A percentile compares a stretch with the other conserved stretches of the same genome.
phyloP scores from a whole-genome alignment of 345 rosid genomes.

The Kandelia obovata region DNA sequence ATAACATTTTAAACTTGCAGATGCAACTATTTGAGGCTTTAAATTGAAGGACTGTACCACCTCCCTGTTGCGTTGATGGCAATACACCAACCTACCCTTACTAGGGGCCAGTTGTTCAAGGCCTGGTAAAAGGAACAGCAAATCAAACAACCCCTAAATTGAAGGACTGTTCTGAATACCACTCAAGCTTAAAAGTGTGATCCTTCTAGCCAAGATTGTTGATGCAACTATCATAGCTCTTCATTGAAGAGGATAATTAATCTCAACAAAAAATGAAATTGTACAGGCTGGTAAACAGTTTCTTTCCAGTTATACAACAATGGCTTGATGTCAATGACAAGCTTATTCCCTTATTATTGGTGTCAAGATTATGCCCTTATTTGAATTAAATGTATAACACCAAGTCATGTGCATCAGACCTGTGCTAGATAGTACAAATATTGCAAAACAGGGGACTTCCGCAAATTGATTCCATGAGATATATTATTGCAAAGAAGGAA shows the following conservation, averaged over 20 bases:
- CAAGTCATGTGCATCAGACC: conserved; percentile 29
- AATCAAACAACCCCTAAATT: too few relatives aligned
- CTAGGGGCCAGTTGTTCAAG: too few relatives aligned
- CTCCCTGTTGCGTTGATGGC: too few relatives aligned
- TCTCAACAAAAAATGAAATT: neutral
- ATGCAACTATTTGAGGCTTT: too few relatives aligned
- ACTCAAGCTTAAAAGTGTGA: neutral
- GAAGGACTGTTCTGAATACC: too few relatives aligned
- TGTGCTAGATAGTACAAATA: conserved; percentile 53
- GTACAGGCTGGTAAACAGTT: neutral
- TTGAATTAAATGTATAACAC: conserved; percentile 2
- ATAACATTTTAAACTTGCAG: too few relatives aligned
- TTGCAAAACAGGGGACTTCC: conserved; percentile 56
- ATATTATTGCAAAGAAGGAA: conserved; percentile 48
- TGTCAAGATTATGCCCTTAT: conserved; percentile 4
- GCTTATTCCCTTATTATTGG: neutral
- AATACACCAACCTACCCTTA: too few relatives aligned
- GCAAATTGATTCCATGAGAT: conserved; percentile 52
- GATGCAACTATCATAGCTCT: neutral
- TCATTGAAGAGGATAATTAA: neutral
- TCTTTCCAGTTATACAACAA: neutral
- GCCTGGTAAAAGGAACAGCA: too few relatives aligned
- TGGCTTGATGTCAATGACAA: neutral
- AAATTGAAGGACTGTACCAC: too few relatives aligned
- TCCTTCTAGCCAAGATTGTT: too few relatives aligned